Base-by-base conservation (phyloP, 2,329 filamentous ascomycete genomes). In the Drechslera avenae region DNA sequence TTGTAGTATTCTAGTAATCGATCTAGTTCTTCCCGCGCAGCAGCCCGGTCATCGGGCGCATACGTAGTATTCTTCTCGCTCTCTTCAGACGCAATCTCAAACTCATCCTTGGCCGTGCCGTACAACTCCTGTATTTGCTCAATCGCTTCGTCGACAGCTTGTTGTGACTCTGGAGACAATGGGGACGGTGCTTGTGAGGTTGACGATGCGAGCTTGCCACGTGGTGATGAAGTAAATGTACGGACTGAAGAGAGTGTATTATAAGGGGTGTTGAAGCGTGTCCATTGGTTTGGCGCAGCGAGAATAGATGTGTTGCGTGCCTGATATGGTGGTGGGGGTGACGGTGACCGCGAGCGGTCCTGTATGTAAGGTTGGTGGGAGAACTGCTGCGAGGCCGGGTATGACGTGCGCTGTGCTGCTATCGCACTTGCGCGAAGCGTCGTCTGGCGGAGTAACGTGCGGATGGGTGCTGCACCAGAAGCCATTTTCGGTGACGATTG, bases 11-110 rank as follows among this genome's bases (percentile, higher is more conserved):
- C 73, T 52, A 81, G 71, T 46, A 84, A 70, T 54, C 72, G 75
- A 33, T 75, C 75, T 46, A 84, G 59, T 57, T 82, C 81, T 62
- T 82, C 80, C 9, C 78, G 63, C 26, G 81, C 81, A 18, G 81
- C 81, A 14, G 75, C 77, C 4, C 82, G 71, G 54, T 84, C 81
- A 19, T 80, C 80, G 14, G 77, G 73, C 2, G 82, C 82, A 66
- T 84, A 84, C 26, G 82, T 77, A 9, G 79, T 80, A 50, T 79
- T 78, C 68, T 81, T 82, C 56, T 78, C 74, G 14, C 78, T 80
- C 61, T 81, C 79, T 53, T 82, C 79, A 46, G 74, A 71, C 23
- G 79, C 79, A 26, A 80, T 80, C 48, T 82, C 78, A 59, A 81
- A 81, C 66, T 75, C 72, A 58, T 74, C 73, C 31, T 62, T 67